A percentile compares a stretch with the other conserved stretches of the same genome.
Evolutionary conservation across 78 protist genomes (phyloP).

Genomic region (Dictyostelium intermedium): DNA sequence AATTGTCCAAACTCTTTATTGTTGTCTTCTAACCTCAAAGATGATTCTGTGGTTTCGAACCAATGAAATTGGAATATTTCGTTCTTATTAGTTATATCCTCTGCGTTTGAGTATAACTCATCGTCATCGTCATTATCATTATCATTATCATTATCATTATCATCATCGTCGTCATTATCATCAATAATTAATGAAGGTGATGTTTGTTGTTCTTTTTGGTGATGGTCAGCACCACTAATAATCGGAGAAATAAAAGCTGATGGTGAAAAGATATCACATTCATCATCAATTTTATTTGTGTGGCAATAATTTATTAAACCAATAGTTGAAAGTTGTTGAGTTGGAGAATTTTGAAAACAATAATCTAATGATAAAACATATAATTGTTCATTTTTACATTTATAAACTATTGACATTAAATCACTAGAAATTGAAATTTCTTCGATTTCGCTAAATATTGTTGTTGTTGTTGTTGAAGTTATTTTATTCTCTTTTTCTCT

Average conservation of each 20-base stretch:
- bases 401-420: background rate
- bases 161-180: background rate
- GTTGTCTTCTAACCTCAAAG: background rate
- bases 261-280: constrained; percentile 5
- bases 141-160: background rate
- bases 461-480: too few relatives aligned
- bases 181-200: background rate
- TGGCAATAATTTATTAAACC: background rate
- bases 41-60: constrained; percentile 37
- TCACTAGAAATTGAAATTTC: constrained; percentile 42
- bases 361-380: constrained; percentile 32
- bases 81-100: background rate
- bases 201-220: background rate
- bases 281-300: background rate
- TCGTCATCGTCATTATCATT: background rate
- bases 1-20: constrained; percentile 16
- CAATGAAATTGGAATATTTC: constrained; percentile 39
- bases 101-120: background rate
- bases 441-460: background rate
- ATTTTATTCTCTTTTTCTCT: background rate
- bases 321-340: background rate
- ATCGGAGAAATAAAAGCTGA: background rate
- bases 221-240: background rate
- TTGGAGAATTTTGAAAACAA: constrained; percentile 3
- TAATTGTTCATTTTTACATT: background rate